Evolutionary conservation across 257 asterid species (phyloP).

Genomic region (Ocimum tenuiflorum): DNA sequence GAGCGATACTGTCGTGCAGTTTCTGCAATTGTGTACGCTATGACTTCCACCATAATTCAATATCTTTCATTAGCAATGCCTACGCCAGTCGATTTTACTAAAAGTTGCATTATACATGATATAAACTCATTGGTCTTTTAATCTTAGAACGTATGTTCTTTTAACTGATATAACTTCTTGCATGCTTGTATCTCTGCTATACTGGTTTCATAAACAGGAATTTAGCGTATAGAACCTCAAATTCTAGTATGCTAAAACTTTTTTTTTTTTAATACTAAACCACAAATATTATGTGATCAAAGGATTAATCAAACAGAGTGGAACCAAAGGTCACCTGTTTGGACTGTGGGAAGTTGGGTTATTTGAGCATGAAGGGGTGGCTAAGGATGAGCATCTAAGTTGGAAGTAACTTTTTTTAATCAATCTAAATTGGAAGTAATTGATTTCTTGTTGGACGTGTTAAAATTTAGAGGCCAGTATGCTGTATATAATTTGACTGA

Average conservation of each 20-base stretch:
- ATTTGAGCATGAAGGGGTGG: no score
- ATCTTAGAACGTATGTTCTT: neutral
- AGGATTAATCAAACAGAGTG: neutral
- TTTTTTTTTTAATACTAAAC: neutral
- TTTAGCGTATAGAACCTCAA: neutral
- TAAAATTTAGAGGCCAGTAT: neutral
- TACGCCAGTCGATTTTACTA: neutral
- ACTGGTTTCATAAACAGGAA: neutral
- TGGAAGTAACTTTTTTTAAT: neutral
- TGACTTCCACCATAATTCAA: constrained; percentile 4
- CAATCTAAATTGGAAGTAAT: no score
- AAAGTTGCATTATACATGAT: neutral
- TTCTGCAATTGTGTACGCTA: constrained; percentile 92
- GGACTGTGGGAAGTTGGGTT: neutral
- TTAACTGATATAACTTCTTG: no score
- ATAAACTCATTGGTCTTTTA: neutral
- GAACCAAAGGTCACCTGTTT: neutral
- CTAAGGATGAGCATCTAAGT: no score
- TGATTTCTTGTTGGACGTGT: neutral
- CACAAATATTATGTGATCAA: neutral
- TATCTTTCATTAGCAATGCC: neutral
- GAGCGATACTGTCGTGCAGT: constrained; percentile 97
- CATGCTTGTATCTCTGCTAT: no score
- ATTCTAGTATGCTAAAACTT: neutral
- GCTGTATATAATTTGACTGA: neutral